Percentiles rank a stretch among this genome's conserved stretches.
These are phyloP conservation scores for Chalciporus pseudorubinellus DNA, from an alignment of 768 basidiomycete species.

Conservation along the genomic window DNA sequence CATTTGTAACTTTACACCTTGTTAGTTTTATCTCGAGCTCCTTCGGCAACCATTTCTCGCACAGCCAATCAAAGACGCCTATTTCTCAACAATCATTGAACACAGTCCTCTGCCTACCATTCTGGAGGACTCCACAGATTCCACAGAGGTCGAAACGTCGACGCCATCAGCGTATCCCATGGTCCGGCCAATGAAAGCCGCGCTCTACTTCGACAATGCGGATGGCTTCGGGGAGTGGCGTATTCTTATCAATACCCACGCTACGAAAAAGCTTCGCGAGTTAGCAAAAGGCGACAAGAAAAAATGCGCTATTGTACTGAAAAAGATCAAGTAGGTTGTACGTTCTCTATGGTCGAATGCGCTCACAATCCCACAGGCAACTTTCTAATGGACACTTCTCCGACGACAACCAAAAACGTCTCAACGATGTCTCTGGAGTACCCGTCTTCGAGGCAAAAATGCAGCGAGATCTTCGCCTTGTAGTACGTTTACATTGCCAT, in stretches of 20 bases:
- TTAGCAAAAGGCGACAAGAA: conserved; percentile 43
- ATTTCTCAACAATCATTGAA: background rate
- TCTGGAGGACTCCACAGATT: background rate
- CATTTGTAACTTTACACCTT: background rate
- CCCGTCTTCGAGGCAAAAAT: conserved; percentile 72
- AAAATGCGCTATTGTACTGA: conserved; percentile 52
- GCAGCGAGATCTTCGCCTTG: conserved; percentile 47
- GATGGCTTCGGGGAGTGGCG: conserved; percentile 65
- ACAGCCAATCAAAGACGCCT: conserved; percentile 7
- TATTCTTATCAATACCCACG: conserved; percentile 52
- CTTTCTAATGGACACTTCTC: conserved; percentile 71
- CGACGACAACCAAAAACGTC: conserved; percentile 60
- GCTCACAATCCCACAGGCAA: conserved; percentile 42
- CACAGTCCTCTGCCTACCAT: background rate
- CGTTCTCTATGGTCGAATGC: background rate
- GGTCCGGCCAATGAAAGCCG: conserved; percentile 59
- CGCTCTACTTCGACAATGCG: conserved; percentile 56
- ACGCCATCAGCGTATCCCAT: conserved; percentile 38
- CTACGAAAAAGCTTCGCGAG: conserved; percentile 48
- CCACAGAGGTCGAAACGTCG: conserved; percentile 1
- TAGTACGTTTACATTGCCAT: conserved; percentile 36
- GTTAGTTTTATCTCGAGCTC: conserved; percentile 26
- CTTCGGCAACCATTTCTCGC: conserved; percentile 18
- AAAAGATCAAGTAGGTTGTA: conserved; percentile 60
- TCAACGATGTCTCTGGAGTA: conserved; percentile 46